phyloP scores from a whole-genome alignment of 805 yeast species.

The Saturnispora dispora region DNA sequence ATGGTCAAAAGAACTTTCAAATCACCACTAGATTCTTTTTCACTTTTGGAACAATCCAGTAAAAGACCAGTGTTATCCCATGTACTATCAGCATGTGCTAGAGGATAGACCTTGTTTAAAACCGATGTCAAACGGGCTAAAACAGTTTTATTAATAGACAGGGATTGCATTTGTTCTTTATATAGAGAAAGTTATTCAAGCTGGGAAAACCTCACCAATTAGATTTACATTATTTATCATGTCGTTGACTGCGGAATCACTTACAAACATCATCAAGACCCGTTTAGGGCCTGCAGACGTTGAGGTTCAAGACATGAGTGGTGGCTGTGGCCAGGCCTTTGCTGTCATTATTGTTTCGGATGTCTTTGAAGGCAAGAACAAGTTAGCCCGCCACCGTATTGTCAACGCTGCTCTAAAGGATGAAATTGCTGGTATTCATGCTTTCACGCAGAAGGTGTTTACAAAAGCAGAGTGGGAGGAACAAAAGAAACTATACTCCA shows the following conservation, averaged over 20 bases:
- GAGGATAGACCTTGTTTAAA: constrained; percentile 60
- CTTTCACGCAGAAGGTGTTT: constrained; percentile 87
- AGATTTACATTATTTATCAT: background rate
- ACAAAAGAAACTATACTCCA: constrained; percentile 24
- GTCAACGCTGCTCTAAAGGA: constrained; percentile 73
- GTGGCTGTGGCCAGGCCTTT: constrained; percentile 98
- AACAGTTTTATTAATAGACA: background rate
- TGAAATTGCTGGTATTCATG: constrained; percentile 85
- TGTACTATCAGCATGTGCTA: constrained; percentile 66
- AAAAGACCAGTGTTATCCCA: constrained; percentile 97
- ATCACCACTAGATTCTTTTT: constrained; percentile 5
- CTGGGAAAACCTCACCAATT: background rate
- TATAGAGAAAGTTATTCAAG: background rate
- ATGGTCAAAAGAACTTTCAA: constrained; percentile 55
- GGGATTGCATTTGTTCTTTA: background rate
- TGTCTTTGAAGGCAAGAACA: constrained; percentile 70
- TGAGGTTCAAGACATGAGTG: constrained; percentile 69
- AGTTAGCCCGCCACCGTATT: constrained; percentile 74
- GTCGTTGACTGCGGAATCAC: constrained; percentile 23
- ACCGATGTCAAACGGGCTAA: background rate
- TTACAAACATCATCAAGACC: constrained; percentile 42
- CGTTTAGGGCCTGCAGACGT: constrained; percentile 56
- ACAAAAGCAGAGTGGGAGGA: constrained; percentile 82
- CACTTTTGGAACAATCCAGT: constrained; percentile 49
- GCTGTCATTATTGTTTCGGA: constrained; percentile 79